A percentile compares a stretch with the other conserved stretches of the same genome.
phyloP scores from a whole-genome alignment of 1,284 basidiomycete species.

The Ceratobasidium sp. region DNA sequence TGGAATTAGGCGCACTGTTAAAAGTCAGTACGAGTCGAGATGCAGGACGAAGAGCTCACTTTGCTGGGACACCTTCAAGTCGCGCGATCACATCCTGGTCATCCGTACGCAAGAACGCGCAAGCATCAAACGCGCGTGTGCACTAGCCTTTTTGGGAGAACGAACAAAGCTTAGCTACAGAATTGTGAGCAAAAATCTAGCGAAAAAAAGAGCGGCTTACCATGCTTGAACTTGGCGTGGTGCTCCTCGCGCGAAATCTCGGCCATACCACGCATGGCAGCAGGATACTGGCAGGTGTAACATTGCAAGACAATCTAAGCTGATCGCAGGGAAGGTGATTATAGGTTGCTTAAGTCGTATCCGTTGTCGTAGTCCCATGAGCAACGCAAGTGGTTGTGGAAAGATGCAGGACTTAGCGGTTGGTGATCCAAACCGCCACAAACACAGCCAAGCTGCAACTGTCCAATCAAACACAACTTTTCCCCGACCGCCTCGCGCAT shows the following conservation, averaged over 20 bases:
- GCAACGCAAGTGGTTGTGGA: no score
- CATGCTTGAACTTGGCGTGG: slow-evolving; percentile 27
- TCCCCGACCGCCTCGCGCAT: no score
- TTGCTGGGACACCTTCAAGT: slow-evolving; percentile 22
- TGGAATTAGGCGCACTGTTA: slow-evolving; percentile 21
- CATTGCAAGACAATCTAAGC: no score
- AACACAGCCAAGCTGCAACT: no score
- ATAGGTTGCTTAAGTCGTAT: no score
- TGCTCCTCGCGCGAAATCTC: slow-evolving; percentile 36
- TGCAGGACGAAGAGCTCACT: not conserved
- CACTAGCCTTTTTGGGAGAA: slow-evolving; percentile 39
- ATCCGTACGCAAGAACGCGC: slow-evolving; percentile 32
- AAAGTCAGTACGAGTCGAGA: not conserved
- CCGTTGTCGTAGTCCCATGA: no score
- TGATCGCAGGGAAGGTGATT: no score
- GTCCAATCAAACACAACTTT: no score
- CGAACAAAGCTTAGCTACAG: slow-evolving; percentile 29
- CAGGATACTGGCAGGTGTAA: no score
- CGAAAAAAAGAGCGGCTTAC: not conserved
- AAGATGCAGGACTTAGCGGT: no score
- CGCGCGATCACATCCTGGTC: slow-evolving; percentile 23
- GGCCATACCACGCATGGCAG: slow-evolving; percentile 23
- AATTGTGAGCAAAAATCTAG: not conserved
- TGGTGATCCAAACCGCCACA: no score
- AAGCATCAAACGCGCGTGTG: slow-evolving; percentile 37